Evolutionary conservation across 2,329 filamentous ascomycete genomes (phyloP).

Genomic region (Beauveria rudraprayagi): DNA sequence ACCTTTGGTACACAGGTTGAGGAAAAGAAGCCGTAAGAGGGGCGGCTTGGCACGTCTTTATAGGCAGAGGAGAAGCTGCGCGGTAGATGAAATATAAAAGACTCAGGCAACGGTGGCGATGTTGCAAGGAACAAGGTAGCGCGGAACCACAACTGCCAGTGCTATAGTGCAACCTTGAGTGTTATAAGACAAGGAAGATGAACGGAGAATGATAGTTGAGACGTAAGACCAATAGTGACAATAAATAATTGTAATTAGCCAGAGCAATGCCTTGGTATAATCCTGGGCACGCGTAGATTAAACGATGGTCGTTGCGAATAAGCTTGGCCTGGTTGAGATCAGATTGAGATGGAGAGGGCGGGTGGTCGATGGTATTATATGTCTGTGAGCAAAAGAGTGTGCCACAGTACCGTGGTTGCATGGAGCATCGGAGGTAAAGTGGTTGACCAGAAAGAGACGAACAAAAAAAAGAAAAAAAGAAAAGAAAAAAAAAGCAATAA

Average conservation of each 20-base stretch:
- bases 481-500: background rate
- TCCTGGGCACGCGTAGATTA: background rate
- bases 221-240: background rate
- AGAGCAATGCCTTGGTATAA: background rate
- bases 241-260: background rate
- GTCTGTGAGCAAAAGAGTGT: conserved; percentile 5
- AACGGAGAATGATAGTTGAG: background rate
- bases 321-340: conserved; percentile 1
- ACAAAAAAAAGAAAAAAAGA: background rate
- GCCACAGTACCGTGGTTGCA: background rate
- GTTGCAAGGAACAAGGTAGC: background rate
- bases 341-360: conserved; percentile 4
- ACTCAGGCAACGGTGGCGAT: background rate
- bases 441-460: background rate
- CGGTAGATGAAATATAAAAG: background rate
- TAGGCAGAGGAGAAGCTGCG: background rate
- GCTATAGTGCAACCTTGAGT: background rate
- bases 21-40: background rate
- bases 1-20: background rate
- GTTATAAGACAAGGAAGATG: background rate
- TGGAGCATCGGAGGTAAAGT: background rate
- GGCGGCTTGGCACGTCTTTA: background rate
- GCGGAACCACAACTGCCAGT: background rate
- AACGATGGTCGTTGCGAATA: background rate
- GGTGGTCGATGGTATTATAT: conserved; percentile 8